Conservation (phyloP, 768 basidiomycete genomes). For the Naganishia kalamii region DNA sequence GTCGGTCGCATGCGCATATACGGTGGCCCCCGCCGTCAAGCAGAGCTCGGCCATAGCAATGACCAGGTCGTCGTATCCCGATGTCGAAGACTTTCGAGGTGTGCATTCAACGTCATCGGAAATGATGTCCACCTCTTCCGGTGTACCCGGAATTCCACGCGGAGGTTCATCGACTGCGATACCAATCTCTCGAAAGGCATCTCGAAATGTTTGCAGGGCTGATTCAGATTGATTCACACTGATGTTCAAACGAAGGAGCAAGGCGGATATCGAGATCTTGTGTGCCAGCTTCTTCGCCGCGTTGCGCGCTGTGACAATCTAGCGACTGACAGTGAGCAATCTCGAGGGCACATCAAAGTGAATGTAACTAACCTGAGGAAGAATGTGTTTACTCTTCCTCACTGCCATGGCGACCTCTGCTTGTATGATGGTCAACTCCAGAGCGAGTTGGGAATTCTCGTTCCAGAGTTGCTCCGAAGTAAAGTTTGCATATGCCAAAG, state of each 20-base stretch:
- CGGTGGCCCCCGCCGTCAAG: background rate
- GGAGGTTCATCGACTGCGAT: background rate
- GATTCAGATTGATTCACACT: background rate
- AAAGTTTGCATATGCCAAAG: background rate
- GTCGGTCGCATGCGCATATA: background rate
- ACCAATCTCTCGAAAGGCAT: background rate
- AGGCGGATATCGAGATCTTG: background rate
- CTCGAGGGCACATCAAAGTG: background rate
- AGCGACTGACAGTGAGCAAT: background rate
- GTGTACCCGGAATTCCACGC: background rate
- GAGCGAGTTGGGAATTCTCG: background rate
- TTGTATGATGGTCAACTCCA: background rate
- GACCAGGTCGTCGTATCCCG: background rate
- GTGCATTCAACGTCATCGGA: background rate
- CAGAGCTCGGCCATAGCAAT: constrained; percentile 2
- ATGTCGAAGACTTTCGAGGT: background rate
- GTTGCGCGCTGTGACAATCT: background rate
- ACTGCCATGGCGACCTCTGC: background rate
- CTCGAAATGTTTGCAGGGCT: background rate
- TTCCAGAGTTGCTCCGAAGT: background rate
- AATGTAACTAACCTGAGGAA: constrained; percentile 3
- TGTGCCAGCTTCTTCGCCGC: background rate
- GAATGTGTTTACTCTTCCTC: background rate
- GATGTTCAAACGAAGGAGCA: constrained; percentile 8
- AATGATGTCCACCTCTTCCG: background rate